Evolutionary conservation across 441 rosid genomes (phyloP).

Genomic region (Viola pubescens): DNA sequence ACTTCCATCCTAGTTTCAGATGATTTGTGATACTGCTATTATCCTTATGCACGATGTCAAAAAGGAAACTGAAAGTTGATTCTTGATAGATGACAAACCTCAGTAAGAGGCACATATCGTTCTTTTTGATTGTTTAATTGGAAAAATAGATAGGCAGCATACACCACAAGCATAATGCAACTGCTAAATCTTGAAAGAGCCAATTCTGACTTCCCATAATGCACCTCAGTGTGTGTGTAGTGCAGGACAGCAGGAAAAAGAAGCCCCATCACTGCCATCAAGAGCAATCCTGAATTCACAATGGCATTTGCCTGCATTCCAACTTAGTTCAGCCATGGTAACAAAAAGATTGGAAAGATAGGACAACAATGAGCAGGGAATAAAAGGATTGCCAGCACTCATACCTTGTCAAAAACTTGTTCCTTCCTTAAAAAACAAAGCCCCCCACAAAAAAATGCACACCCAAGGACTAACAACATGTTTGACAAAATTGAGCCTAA

Average conservation of each 20-base stretch:
- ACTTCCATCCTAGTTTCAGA: conserved; percentile 50
- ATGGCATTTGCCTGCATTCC: conserved; percentile 61
- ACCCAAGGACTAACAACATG: conserved; percentile 93
- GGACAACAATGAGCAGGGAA: background rate
- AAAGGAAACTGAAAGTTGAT: background rate
- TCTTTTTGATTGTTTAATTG: conserved; percentile 62
- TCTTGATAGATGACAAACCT: conserved; percentile 38
- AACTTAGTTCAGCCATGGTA: conserved; percentile 21
- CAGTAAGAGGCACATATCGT: conserved; percentile 45
- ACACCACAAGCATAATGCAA: conserved; percentile 85
- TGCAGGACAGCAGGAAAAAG: conserved; percentile 92
- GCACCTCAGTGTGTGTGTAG: conserved; percentile 85
- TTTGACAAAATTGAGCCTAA: conserved; percentile 91
- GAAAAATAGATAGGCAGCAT: conserved; percentile 74
- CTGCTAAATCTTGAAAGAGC: conserved; percentile 97
- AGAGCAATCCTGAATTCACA: conserved; percentile 82
- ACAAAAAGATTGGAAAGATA: background rate
- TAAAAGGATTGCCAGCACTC: background rate
- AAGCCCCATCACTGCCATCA: conserved; percentile 97
- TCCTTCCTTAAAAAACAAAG: conserved; percentile 58
- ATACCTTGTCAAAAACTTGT: conserved; percentile 81
- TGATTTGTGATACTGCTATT: background rate
- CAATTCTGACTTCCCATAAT: conserved; percentile 79
- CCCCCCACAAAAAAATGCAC: conserved; percentile 94
- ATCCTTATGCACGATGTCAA: background rate